phyloP scores from a whole-genome alignment of 371 early-diverging fungal species.

The Mortierella sp. region DNA sequence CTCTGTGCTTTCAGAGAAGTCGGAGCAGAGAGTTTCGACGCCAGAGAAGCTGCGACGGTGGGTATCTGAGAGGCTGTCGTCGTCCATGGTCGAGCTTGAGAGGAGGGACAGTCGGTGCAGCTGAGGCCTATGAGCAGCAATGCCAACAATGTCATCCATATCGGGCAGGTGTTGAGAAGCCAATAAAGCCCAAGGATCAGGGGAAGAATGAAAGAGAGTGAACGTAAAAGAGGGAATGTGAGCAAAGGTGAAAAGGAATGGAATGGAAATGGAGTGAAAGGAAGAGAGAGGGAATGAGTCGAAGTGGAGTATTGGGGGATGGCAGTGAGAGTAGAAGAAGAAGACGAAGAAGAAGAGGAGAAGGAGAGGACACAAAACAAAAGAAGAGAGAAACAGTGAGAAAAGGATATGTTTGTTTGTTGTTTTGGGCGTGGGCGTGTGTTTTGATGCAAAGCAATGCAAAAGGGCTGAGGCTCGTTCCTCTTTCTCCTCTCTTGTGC shows the following conservation, averaged over 20 bases:
- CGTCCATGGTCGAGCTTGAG: slow-evolving; percentile 42
- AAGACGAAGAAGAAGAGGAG: background rate
- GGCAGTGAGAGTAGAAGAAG: slow-evolving; percentile 2
- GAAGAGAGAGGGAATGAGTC: slow-evolving; percentile 5
- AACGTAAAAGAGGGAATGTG: background rate
- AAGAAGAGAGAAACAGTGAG: background rate
- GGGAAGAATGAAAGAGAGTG: background rate
- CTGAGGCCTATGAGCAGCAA: slow-evolving; percentile 25
- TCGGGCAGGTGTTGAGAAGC: background rate
- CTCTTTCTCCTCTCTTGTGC: background rate
- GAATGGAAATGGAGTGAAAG: background rate
- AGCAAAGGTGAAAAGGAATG: background rate
- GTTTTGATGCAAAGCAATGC: background rate
- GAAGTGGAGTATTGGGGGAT: slow-evolving; percentile 10
- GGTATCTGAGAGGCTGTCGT: slow-evolving; percentile 35
- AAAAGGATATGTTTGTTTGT: background rate
- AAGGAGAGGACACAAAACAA: background rate
- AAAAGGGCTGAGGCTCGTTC: slow-evolving; percentile 7
- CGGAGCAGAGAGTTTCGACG: slow-evolving; percentile 29
- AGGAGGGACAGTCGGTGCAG: slow-evolving; percentile 30
- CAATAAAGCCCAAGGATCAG: background rate
- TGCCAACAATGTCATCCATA: slow-evolving; percentile 3
- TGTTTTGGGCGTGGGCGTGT: background rate
- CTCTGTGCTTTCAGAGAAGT: slow-evolving; percentile 16
- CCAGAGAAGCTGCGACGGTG: slow-evolving; percentile 33